Evolutionary conservation across 208 protist species (phyloP).

Genomic region (Wallacemonas sp.): DNA sequence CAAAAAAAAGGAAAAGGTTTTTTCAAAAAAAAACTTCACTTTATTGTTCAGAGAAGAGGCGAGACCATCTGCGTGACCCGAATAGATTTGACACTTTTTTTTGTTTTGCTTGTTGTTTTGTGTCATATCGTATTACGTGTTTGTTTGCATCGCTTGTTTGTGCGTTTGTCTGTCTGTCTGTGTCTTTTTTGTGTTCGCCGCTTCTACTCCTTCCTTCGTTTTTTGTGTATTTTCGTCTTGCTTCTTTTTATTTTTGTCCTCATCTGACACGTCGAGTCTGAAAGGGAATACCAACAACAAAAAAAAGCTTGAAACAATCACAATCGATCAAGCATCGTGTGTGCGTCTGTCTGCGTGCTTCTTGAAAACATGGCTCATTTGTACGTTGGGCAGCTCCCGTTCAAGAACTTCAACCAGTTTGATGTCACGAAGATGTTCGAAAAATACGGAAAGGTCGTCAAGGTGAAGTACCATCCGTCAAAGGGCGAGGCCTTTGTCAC

Average conservation of each 20-base stretch:
- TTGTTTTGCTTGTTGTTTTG: not conserved
- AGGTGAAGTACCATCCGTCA: slow-evolving; percentile 10
- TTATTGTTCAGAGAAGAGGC: not conserved
- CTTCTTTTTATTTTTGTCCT: not conserved
- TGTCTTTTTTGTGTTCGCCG: not conserved
- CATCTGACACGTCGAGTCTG: not conserved
- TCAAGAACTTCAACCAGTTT: slow-evolving; percentile 15
- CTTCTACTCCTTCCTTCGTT: not conserved
- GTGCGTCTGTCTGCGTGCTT: too few relatives aligned
- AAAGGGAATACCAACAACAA: not conserved
- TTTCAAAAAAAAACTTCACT: not conserved
- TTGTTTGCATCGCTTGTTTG: not conserved
- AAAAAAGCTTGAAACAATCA: too few relatives aligned
- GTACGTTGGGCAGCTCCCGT: slow-evolving; percentile 19
- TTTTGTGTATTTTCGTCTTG: not conserved
- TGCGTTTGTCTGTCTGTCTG: not conserved
- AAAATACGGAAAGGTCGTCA: slow-evolving; percentile 2
- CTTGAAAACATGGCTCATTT: slow-evolving; percentile 5
- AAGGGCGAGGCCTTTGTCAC: slow-evolving; percentile 22
- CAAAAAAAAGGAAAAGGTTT: not conserved
- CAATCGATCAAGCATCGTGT: too few relatives aligned
- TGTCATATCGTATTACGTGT: not conserved
- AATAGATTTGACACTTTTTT: too few relatives aligned
- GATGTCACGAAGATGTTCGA: slow-evolving; percentile 17
- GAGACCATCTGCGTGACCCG: too few relatives aligned